Evolutionary conservation across 306 rosid genomes (phyloP).

Genomic region (Trichosanthes truncata): DNA sequence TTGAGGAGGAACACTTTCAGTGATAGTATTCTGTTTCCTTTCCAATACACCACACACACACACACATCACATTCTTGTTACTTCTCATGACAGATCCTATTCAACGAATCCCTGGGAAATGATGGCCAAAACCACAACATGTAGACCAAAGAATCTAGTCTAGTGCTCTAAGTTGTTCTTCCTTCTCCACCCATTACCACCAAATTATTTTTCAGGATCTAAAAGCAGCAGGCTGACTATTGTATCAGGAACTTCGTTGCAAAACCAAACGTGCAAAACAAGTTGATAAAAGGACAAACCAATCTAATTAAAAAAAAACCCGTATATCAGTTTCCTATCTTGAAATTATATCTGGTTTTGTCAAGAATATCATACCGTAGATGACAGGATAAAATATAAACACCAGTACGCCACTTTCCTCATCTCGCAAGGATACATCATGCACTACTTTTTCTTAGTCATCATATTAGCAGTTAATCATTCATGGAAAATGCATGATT

Average conservation of each 20-base stretch:
- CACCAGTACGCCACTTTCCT: not conserved
- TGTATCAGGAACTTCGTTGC: not conserved
- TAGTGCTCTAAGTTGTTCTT: not conserved
- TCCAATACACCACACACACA: not conserved
- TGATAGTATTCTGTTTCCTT: not conserved
- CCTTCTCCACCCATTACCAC: not conserved
- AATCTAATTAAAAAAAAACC: not conserved
- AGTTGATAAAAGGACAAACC: not conserved
- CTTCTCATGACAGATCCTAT: not conserved
- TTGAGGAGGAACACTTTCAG: not conserved
- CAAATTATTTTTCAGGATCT: not conserved
- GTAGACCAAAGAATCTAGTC: not conserved
- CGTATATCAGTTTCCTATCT: not conserved
- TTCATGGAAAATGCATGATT: not conserved
- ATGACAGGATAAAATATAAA: not conserved
- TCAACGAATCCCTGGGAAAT: not conserved
- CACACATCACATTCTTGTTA: not conserved
- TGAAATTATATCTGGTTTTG: not conserved
- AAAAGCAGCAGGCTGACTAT: not conserved
- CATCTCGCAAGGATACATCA: not conserved
- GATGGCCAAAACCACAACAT: not conserved
- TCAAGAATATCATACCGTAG: not conserved
- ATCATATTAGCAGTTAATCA: not conserved
- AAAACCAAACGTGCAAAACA: not conserved
- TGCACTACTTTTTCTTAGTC: not conserved